Conservation (phyloP, 106 monocot genomes). For the Acorus gramineus region DNA sequence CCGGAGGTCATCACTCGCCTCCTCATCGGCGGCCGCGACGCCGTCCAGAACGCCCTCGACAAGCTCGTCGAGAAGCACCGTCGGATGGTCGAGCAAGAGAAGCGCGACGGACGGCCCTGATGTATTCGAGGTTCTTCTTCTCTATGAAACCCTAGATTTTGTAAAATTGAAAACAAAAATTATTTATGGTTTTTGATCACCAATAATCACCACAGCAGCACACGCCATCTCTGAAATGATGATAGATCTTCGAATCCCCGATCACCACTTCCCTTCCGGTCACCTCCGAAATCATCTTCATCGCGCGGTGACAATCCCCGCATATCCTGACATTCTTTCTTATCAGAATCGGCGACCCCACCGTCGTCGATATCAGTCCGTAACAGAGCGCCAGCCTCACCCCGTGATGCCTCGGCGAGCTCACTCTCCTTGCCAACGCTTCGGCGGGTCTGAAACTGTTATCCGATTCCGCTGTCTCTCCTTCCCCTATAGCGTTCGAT, state of each 20-base stretch:
- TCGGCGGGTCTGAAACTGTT: conserved; percentile 1
- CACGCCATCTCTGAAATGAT: conserved; percentile 56
- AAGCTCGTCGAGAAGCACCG: conserved; percentile 66
- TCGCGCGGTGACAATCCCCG: conserved; percentile 51
- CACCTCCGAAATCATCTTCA: conserved; percentile 57
- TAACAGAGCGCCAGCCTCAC: conserved; percentile 59
- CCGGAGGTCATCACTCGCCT: conserved; percentile 78
- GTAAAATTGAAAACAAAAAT: no score
- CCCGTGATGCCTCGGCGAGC: conserved; percentile 34
- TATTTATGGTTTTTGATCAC: conserved; percentile 23
- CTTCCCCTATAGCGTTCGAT: conserved; percentile 41
- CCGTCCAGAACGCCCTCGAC: conserved; percentile 77
- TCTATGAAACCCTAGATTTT: no score
- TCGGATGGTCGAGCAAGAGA: conserved; percentile 25
- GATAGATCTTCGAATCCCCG: conserved; percentile 69
- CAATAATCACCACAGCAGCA: conserved; percentile 92
- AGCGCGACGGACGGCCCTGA: not conserved
- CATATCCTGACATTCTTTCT: conserved; percentile 90
- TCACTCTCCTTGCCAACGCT: conserved; percentile 16
- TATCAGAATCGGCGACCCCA: conserved; percentile 50
- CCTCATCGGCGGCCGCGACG: conserved; percentile 84
- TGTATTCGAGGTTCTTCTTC: no score
- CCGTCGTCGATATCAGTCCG: conserved; percentile 52
- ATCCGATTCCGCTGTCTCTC: not conserved
- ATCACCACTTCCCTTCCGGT: conserved; percentile 48